Evolutionary conservation across 139 green algal species (phyloP).

Genomic region (Ettlia oleoabundans): DNA sequence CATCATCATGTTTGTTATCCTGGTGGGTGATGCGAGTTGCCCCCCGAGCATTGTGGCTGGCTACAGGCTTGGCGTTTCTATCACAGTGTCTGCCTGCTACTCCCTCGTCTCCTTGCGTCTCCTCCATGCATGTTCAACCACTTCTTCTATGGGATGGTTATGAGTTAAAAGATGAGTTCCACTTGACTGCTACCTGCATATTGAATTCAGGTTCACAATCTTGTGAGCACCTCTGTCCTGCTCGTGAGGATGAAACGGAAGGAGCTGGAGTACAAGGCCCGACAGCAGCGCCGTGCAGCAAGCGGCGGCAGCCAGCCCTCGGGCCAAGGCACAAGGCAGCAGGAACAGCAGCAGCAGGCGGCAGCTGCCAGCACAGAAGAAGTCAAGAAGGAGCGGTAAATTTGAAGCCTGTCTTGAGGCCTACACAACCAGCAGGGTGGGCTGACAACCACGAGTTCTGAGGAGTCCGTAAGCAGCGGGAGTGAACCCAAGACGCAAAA

Average conservation of each 20-base stretch:
- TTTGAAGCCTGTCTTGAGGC: too few relatives aligned
- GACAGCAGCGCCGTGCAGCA: background rate
- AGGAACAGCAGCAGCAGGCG: background rate
- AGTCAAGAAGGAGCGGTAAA: conserved; percentile 17
- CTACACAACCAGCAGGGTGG: too few relatives aligned
- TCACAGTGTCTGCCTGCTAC: background rate
- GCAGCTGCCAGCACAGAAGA: background rate
- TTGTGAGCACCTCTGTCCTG: conserved; percentile 22
- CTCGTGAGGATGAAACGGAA: conserved; percentile 59
- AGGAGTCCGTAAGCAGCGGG: too few relatives aligned
- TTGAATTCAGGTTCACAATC: conserved; percentile 46
- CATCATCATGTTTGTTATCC: conserved; percentile 59
- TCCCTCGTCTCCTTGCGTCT: too few relatives aligned
- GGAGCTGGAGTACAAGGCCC: conserved; percentile 49
- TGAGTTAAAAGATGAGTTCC: too few relatives aligned
- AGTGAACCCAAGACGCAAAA: too few relatives aligned
- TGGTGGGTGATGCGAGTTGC: conserved; percentile 38
- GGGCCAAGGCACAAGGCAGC: background rate
- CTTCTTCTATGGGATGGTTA: background rate
- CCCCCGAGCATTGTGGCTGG: background rate
- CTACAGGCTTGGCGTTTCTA: background rate
- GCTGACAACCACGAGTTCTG: too few relatives aligned
- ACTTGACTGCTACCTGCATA: background rate
- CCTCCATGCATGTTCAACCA: background rate
- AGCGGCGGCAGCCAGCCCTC: background rate